Percentiles rank a stretch among this genome's conserved stretches.
phyloP scores from a whole-genome alignment of 1,284 basidiomycete genomes.

The Pseudozyma sp. region DNA sequence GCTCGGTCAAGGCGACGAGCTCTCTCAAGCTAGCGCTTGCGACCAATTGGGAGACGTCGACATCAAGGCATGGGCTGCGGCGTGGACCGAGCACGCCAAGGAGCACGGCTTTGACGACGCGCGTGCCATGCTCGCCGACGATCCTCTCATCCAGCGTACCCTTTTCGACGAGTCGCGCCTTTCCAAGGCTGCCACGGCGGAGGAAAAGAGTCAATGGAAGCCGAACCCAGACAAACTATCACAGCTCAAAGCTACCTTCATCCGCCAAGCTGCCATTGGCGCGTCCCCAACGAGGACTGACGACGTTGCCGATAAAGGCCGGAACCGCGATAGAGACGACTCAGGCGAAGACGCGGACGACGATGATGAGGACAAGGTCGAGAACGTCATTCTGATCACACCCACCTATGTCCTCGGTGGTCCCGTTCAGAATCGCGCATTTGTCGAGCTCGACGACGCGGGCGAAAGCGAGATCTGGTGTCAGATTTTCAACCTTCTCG shows the following conservation, averaged over 20 bases:
- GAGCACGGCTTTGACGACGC: constrained; percentile 34
- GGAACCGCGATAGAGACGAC: not conserved
- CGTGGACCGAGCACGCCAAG: constrained; percentile 30
- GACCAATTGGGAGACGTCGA: constrained; percentile 18
- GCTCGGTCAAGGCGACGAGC: not conserved
- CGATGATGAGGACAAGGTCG: not conserved
- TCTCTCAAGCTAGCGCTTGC: not conserved
- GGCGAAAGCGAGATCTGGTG: constrained; percentile 38
- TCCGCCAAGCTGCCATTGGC: constrained; percentile 8
- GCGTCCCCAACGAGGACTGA: not conserved
- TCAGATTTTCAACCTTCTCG: constrained; percentile 39
- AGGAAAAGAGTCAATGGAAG: constrained; percentile 7
- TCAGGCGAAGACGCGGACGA: not conserved
- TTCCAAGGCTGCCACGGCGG: not conserved
- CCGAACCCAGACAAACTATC: constrained; percentile 2
- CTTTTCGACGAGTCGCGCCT: constrained; percentile 39
- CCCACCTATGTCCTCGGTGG: constrained; percentile 33
- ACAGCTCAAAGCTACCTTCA: constrained; percentile 5
- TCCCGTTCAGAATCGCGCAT: constrained; percentile 11
- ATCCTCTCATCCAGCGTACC: constrained; percentile 33
- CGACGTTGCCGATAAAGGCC: not conserved
- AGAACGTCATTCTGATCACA: constrained; percentile 30
- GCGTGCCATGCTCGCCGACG: constrained; percentile 31
- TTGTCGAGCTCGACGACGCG: constrained; percentile 15
- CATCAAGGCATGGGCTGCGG: constrained; percentile 10